These are phyloP conservation scores for Termitomyces sp. DNA, from an alignment of 768 basidiomycete genomes.

Conservation along the genomic window DNA sequence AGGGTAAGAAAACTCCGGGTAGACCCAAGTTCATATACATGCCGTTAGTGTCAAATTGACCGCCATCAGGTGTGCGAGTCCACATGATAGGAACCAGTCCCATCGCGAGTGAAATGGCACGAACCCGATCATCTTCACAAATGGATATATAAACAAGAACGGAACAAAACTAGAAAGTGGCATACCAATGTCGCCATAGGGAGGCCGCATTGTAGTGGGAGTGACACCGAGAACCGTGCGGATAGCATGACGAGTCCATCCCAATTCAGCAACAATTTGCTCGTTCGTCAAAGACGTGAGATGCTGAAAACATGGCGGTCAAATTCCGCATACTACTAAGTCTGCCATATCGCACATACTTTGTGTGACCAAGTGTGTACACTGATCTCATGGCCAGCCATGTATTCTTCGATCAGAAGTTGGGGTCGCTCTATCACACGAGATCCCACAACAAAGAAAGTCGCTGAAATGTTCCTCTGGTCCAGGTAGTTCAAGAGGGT, in stretches of 20 bases:
- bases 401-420: slow-evolving; percentile 75
- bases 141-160: not conserved
- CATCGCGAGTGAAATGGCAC: slow-evolving; percentile 87
- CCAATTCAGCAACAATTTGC: slow-evolving; percentile 89
- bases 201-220: slow-evolving; percentile 74
- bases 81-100: slow-evolving; percentile 88
- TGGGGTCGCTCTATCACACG: slow-evolving; percentile 75
- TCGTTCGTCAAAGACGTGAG: slow-evolving; percentile 70
- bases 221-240: slow-evolving; percentile 69
- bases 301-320: slow-evolving; percentile 30
- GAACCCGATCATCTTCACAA: slow-evolving; percentile 80
- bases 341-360: slow-evolving; percentile 26
- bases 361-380: slow-evolving; percentile 92
- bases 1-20: not conserved
- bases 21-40: slow-evolving; percentile 5
- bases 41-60: slow-evolving; percentile 72
- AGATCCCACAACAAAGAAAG: slow-evolving; percentile 90
- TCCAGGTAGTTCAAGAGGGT: slow-evolving; percentile 68
- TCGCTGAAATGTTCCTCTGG: slow-evolving; percentile 59
- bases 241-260: slow-evolving; percentile 88
- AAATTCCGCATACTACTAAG: not conserved
- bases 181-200: slow-evolving; percentile 73
- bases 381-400: slow-evolving; percentile 73
- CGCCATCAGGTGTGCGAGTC: slow-evolving; percentile 56
- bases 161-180: not conserved